Base-by-base conservation (phyloP, 2,329 filamentous ascomycete species). In the Sclerotinia sclerotiorum region DNA sequence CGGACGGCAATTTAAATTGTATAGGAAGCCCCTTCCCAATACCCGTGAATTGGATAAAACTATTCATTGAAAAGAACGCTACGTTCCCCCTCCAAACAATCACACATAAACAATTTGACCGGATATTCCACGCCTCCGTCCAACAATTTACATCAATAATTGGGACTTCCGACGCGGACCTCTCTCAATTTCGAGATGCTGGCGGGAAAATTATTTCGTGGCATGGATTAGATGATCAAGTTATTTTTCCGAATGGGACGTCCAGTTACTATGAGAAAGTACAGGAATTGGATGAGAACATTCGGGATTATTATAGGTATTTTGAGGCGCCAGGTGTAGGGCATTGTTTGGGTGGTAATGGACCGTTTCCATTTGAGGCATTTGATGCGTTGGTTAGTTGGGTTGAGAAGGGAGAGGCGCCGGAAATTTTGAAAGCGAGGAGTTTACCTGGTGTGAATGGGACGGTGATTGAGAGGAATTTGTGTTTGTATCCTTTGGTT, bases 11-110 rank as follows among this genome's bases (percentile, higher is more conserved):
- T 2, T 3, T 10, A n/a, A 55, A 61, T 5, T 62, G 58, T 17
- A 49, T 13, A 7, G 73, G 71, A 5, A 27, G 48, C 0, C 78
- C 77, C 0, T 79, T 80, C 66, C 46, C 65, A 1, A 76, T 80
- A 21, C 70, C 71, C 10, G 68, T 65, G 3, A 70, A 76, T 32
- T 82, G 79, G 78, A 77, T 82, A 58, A 70, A 70, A 11, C 70
- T 72, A 6, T 80, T 80, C 57, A 66, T 82, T 2, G 44, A 69
- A 3, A 75, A 77, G 63, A 73, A 81, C 49, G 71, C 75, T 0
- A 66, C 72, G 5, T 78, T 77, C 68, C 15, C 24, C 3, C 51
- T 67, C 13, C 1, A 21, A 17, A 67, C 57, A 15, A 32, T 55
- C 7, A 60, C 60, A 0, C 65, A 48, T 3, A 21, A 51, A 19